Percentiles rank a stretch among this genome's conserved stretches.
Conservation (phyloP, 495 filamentous ascomycete species). For the Sordaria brevicollis region DNA sequence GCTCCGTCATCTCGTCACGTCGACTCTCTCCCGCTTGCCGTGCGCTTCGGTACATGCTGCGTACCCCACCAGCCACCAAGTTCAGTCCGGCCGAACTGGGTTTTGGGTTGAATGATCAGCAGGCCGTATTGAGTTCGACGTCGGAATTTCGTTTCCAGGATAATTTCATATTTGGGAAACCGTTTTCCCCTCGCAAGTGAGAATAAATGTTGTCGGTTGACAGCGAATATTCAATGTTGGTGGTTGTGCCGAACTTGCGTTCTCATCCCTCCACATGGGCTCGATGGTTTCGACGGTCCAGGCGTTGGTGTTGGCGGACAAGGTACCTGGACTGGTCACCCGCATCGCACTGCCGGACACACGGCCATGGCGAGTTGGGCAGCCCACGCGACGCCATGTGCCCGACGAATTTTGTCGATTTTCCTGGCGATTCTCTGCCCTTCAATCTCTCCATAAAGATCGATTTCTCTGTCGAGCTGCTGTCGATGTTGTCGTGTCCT, state of each 20-base stretch:
- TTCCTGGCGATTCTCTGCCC: background rate
- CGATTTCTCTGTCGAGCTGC: background rate
- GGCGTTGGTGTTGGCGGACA: background rate
- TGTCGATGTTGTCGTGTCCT: background rate
- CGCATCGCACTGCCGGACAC: background rate
- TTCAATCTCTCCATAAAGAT: background rate
- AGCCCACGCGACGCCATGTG: background rate
- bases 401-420: background rate
- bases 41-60: conserved; percentile 1
- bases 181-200: background rate
- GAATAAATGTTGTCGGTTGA: background rate
- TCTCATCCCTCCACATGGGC: background rate
- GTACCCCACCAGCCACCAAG: conserved; percentile 8
- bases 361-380: background rate
- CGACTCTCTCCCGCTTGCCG: conserved; percentile 6
- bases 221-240: background rate
- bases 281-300: background rate
- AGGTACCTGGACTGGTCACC: background rate
- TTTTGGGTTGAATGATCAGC: background rate
- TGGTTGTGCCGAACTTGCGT: background rate
- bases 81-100: background rate
- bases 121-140: background rate
- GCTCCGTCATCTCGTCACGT: conserved; percentile 1
- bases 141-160: background rate
- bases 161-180: background rate